A percentile compares a stretch with the other conserved stretches of the same genome.
phyloP scores from a whole-genome alignment of 225 moss, liverwort and hornwort species.

The Asterella californica region DNA sequence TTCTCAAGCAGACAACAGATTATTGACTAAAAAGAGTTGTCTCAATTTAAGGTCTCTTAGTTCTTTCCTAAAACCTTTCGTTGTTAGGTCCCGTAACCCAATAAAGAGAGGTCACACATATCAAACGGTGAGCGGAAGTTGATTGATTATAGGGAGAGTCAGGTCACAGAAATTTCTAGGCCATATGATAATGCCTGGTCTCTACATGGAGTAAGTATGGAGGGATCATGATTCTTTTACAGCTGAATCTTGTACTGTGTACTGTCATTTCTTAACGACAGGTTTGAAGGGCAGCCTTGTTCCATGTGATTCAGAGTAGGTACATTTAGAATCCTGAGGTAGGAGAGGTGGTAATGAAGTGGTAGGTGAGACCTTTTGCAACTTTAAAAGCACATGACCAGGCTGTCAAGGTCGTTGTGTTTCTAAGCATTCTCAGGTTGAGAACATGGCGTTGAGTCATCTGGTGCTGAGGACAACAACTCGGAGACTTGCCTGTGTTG shows the following conservation, averaged over 20 bases:
- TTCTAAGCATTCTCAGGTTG: slow-evolving; percentile 18
- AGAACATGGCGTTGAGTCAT: slow-evolving; percentile 10
- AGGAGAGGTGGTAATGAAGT: slow-evolving; percentile 13
- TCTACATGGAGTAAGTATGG: slow-evolving; percentile 22
- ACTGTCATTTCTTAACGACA: slow-evolving; percentile 22
- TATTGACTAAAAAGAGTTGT: slow-evolving; percentile 21
- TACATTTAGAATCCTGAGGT: slow-evolving; percentile 16
- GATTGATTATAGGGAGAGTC: slow-evolving; percentile 25
- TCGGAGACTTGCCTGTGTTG: neutral
- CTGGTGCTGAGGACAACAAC: slow-evolving; percentile 14
- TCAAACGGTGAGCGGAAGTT: slow-evolving; percentile 28
- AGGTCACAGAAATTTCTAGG: slow-evolving; percentile 20
- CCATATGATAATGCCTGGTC: slow-evolving; percentile 19
- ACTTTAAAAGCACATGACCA: slow-evolving; percentile 13
- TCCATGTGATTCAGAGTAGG: slow-evolving; percentile 21
- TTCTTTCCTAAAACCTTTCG: slow-evolving; percentile 33
- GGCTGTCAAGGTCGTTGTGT: slow-evolving; percentile 15
- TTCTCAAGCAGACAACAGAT: slow-evolving; percentile 8
- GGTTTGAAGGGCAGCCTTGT: slow-evolving; percentile 26
- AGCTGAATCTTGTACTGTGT: slow-evolving; percentile 17
- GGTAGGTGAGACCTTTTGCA: slow-evolving; percentile 20
- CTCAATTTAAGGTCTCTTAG: slow-evolving; percentile 17
- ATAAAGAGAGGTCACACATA: slow-evolving; percentile 32
- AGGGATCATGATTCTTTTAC: slow-evolving; percentile 16
- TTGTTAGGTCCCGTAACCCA: slow-evolving; percentile 28